Evolutionary conservation across 306 rosid genomes (phyloP).

Genomic region (Macrotyloma uniflorum): DNA sequence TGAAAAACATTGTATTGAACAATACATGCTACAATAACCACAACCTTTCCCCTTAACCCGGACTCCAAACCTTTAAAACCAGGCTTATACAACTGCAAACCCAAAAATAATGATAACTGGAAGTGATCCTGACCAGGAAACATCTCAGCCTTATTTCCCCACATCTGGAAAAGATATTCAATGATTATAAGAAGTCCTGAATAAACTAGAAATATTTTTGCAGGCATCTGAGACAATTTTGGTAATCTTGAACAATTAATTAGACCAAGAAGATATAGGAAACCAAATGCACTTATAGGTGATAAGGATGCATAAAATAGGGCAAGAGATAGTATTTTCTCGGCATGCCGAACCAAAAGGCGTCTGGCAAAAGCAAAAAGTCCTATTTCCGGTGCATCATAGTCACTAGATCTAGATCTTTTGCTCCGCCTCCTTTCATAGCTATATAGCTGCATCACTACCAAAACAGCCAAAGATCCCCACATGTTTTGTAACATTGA

Average conservation of each 20-base stretch:
- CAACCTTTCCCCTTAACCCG: constrained; percentile 89
- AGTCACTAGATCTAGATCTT: constrained; percentile 50
- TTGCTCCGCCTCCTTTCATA: constrained; percentile 86
- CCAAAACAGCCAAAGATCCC: constrained; percentile 84
- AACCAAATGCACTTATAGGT: constrained; percentile 83
- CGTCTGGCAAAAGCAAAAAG: constrained; percentile 59
- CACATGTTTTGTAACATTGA: constrained; percentile 68
- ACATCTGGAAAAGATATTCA: constrained; percentile 93
- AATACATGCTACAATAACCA: constrained; percentile 83
- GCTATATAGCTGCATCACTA: constrained; percentile 93
- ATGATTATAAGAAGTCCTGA: constrained; percentile 76
- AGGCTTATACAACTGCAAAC: constrained; percentile 65
- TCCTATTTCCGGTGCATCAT: constrained; percentile 47
- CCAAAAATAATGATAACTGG: constrained; percentile 64
- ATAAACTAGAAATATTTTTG: constrained; percentile 72
- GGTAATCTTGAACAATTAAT: constrained; percentile 72
- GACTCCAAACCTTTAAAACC: constrained; percentile 91
- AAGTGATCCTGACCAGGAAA: constrained; percentile 84
- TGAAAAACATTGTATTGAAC: constrained; percentile 85
- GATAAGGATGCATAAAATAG: constrained; percentile 83
- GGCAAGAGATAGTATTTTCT: constrained; percentile 75
- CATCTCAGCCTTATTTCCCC: constrained; percentile 84
- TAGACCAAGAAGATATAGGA: constrained; percentile 79
- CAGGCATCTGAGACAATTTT: constrained; percentile 72
- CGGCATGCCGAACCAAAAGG: constrained; percentile 72